Evolutionary conservation across 306 rosid genomes (phyloP), one percentile per base, ranked within the genome.

Genomic region (Hylodesmum podocarpum): DNA sequence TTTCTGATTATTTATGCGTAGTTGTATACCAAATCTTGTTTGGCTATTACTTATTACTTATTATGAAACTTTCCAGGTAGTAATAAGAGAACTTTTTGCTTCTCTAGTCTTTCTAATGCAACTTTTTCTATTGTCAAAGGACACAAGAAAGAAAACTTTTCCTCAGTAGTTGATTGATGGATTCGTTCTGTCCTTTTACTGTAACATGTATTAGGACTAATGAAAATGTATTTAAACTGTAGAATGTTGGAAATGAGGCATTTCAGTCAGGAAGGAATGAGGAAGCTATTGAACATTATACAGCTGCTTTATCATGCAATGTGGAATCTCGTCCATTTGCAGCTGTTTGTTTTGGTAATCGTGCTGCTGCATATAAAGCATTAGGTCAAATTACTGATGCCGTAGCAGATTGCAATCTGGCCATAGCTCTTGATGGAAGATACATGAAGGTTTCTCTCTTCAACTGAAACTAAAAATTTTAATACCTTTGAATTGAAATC

Each of bases 361-460:
- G 69, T 18, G 69, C 69, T 3, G 69, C 69, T 36, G 47, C 69
- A 34, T 19, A 34, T 63, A 63, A 63, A 63, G 69, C 47, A 36
- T 36, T 19, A 34, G 69, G 69, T 10, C 69, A 34, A 63, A 63
- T 36, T 34, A 63, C 47, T 11, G 69, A 63, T 36, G 69, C 69
- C 16, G 36, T 63, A 63, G 69, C 69, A 36, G 69, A 63, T 63
- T 63, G 69, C 29, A 63, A 63, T 63, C 29, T 63, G 43, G 69
- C 69, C 19, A 18, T 63, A 63, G 69, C 69, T 63, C 69, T 63
- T 63, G 69, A 63, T 63, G 69, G 69, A 63, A 36, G 47, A 63
- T 63, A 63, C 47, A 18, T 36, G 0, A 63, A 63, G 69, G 69
- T 63, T 62, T 63, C 47, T 63, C 47, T 19, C 68, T 31, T 62